Conservation (phyloP, 306 rosid species). For the Trichosanthes cucumerina region DNA sequence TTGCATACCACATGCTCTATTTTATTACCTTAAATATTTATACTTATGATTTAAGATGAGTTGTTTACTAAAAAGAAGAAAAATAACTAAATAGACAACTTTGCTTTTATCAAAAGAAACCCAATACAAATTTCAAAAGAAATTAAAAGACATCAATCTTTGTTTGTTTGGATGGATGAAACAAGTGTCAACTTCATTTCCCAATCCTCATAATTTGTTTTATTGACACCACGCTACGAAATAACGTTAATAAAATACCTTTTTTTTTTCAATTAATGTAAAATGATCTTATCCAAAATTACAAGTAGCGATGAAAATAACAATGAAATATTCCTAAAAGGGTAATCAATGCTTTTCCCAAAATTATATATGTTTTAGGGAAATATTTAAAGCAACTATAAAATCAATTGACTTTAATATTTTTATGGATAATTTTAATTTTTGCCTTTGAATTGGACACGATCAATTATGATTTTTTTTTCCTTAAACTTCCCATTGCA, state of each 20-base stretch:
- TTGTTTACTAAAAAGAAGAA: neutral
- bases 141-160: neutral
- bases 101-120: neutral
- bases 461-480: neutral
- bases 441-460: neutral
- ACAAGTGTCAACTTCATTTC: neutral
- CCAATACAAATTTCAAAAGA: neutral
- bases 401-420: neutral
- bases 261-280: neutral
- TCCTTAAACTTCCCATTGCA: neutral
- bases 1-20: neutral
- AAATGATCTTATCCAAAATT: neutral
- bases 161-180: neutral
- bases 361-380: neutral
- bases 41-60: neutral
- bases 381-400: neutral
- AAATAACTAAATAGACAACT: neutral
- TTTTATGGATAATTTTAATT: neutral
- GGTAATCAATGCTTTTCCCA: neutral
- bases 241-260: neutral
- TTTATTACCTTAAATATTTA: no score
- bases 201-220: neutral
- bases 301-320: neutral
- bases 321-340: neutral
- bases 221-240: neutral